Percentiles rank a stretch among this genome's conserved stretches.
phyloP scores from a whole-genome alignment of 2,329 filamentous ascomycete species.

The Cladosporium sp. region DNA sequence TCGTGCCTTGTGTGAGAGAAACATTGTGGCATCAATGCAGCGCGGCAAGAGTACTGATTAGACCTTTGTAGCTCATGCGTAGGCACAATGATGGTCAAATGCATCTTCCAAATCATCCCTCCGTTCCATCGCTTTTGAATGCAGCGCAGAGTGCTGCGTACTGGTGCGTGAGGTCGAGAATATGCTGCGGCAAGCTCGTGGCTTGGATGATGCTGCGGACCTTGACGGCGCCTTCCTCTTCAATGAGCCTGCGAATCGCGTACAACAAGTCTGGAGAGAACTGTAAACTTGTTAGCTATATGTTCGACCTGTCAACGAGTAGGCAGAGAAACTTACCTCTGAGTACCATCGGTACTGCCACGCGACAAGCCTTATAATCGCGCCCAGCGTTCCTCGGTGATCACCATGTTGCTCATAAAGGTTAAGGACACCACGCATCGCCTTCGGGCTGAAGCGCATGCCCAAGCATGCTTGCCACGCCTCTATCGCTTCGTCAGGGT shows the following conservation, averaged over 20 bases:
- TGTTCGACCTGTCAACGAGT: neutral
- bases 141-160: conserved; percentile 92
- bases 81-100: neutral
- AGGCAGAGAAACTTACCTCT: conserved; percentile 55
- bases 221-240: conserved; percentile 96
- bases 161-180: conserved; percentile 91
- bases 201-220: conserved; percentile 95
- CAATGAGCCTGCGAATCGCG: conserved; percentile 86
- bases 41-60: too few species aligned
- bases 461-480: conserved; percentile 85
- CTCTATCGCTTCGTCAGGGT: conserved; percentile 85
- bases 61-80: too few species aligned
- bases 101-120: conserved; percentile 35
- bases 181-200: conserved; percentile 85
- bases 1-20: too few species aligned
- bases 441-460: conserved; percentile 89
- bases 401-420: conserved; percentile 74
- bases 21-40: too few species aligned
- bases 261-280: conserved; percentile 90
- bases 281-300: conserved; percentile 35
- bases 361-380: conserved; percentile 85
- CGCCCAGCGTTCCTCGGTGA: conserved; percentile 73
- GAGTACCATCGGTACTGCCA: conserved; percentile 99
- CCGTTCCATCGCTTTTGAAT: conserved; percentile 90
- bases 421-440: conserved; percentile 77